Conservation (phyloP, 495 filamentous ascomycete species). For the Parachaetomium inaequale region DNA sequence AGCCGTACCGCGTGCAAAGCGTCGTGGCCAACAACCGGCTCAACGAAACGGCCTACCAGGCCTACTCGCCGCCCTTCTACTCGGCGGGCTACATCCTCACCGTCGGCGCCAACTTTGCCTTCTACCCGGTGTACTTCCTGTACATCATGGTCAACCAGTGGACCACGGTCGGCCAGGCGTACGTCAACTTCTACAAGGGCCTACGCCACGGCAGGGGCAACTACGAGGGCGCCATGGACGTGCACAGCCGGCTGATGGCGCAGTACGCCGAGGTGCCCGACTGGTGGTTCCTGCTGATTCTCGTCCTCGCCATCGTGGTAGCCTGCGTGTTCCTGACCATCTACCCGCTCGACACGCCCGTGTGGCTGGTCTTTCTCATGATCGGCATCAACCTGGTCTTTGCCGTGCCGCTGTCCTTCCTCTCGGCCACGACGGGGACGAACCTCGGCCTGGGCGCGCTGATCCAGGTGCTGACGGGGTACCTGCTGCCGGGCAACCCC, state of each 20-base stretch:
- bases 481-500: constrained; percentile 33
- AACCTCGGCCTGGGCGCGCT: constrained; percentile 33
- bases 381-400: constrained; percentile 40
- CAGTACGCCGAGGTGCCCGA: constrained; percentile 56
- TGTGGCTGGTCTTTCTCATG: constrained; percentile 36
- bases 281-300: constrained; percentile 56
- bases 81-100: constrained; percentile 57
- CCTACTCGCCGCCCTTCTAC: constrained; percentile 59
- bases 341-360: constrained; percentile 41
- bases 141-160: constrained; percentile 57
- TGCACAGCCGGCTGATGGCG: constrained; percentile 58
- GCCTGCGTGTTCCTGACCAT: constrained; percentile 49
- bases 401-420: constrained; percentile 36
- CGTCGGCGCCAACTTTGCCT: constrained; percentile 59
- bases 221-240: constrained; percentile 53
- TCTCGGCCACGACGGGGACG: constrained; percentile 38
- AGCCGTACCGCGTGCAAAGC: constrained; percentile 48
- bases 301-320: constrained; percentile 47
- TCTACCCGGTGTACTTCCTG: constrained; percentile 53
- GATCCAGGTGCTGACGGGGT: constrained; percentile 36
- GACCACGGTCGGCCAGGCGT: constrained; percentile 29
- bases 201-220: constrained; percentile 46
- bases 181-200: constrained; percentile 42
- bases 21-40: constrained; percentile 52
- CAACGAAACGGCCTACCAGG: constrained; percentile 47